Evolutionary conservation across 805 yeast species (phyloP).

Genomic region (Candida krabiensis): DNA sequence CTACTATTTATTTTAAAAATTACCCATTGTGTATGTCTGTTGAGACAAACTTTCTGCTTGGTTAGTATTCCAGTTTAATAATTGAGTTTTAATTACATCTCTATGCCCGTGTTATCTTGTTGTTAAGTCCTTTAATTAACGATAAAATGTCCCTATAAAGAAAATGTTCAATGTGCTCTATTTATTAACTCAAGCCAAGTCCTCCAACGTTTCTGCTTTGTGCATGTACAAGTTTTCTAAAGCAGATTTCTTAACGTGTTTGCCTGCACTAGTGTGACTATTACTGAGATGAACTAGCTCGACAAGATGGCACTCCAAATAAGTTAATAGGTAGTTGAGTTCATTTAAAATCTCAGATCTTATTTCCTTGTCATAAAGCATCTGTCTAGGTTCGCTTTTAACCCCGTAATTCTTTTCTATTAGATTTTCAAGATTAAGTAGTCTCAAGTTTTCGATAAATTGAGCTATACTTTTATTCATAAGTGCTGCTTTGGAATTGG

Average conservation of each 20-base stretch:
- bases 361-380: slow-evolving; percentile 18
- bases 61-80: too few species aligned
- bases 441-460: slow-evolving; percentile 16
- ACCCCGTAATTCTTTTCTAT: slow-evolving; percentile 19
- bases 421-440: slow-evolving; percentile 19
- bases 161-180: too few species aligned
- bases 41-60: too few species aligned
- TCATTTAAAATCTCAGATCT: slow-evolving; percentile 14
- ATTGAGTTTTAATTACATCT: slow-evolving; percentile 1
- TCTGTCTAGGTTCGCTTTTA: slow-evolving; percentile 20
- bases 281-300: slow-evolving; percentile 5
- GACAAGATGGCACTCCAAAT: slow-evolving; percentile 11
- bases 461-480: slow-evolving; percentile 11
- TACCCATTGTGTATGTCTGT: too few species aligned
- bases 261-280: neutral
- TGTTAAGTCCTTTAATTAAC: slow-evolving; percentile 4
- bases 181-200: too few species aligned
- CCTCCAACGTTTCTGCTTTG: too few species aligned
- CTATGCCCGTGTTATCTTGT: slow-evolving; percentile 1
- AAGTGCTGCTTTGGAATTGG: slow-evolving; percentile 1
- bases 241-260: slow-evolving; percentile 1
- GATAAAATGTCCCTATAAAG: too few species aligned
- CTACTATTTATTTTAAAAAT: too few species aligned
- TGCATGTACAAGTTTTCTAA: slow-evolving; percentile 5
- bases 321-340: slow-evolving; percentile 8